phyloP scores from a whole-genome alignment of 2,329 filamentous ascomycete species.

The Chaetomium sp. region DNA sequence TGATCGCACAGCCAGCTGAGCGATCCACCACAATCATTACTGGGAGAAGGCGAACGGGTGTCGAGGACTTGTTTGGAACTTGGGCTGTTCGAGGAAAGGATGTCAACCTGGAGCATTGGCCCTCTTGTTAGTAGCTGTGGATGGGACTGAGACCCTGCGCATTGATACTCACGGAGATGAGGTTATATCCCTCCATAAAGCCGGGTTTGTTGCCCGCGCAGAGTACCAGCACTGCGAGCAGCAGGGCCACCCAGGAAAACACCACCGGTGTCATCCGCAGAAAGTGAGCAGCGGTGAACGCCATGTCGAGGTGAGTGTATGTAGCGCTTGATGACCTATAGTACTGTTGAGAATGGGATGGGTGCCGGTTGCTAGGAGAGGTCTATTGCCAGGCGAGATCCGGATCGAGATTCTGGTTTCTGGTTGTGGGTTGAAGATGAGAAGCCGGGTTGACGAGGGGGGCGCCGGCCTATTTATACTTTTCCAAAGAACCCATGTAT shows the following conservation, averaged over 20 bases:
- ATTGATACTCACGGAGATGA: slow-evolving; percentile 14
- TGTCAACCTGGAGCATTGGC: too few relatives aligned
- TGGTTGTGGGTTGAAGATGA: too few relatives aligned
- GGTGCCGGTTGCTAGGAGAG: too few relatives aligned
- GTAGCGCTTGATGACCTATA: background rate
- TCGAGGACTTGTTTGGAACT: background rate
- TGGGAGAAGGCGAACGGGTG: background rate
- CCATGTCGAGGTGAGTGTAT: background rate
- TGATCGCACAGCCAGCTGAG: slow-evolving; percentile 8
- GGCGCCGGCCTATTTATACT: too few relatives aligned
- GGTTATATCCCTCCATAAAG: slow-evolving; percentile 16
- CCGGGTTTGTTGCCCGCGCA: slow-evolving; percentile 16
- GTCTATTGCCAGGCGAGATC: too few relatives aligned
- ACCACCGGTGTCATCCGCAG: background rate
- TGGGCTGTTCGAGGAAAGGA: too few relatives aligned
- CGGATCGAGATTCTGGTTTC: too few relatives aligned
- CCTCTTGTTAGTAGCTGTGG: background rate
- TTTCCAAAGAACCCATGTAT: too few relatives aligned
- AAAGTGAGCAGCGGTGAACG: background rate
- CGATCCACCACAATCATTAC: slow-evolving; percentile 1
- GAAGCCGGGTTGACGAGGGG: too few relatives aligned
- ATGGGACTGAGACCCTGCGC: background rate
- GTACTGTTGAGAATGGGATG: too few relatives aligned
- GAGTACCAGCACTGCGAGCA: slow-evolving; percentile 19
- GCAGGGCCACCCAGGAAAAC: slow-evolving; percentile 12